Conservation (phyloP, 345 rosid species). For the Lumnitzera racemosa region DNA sequence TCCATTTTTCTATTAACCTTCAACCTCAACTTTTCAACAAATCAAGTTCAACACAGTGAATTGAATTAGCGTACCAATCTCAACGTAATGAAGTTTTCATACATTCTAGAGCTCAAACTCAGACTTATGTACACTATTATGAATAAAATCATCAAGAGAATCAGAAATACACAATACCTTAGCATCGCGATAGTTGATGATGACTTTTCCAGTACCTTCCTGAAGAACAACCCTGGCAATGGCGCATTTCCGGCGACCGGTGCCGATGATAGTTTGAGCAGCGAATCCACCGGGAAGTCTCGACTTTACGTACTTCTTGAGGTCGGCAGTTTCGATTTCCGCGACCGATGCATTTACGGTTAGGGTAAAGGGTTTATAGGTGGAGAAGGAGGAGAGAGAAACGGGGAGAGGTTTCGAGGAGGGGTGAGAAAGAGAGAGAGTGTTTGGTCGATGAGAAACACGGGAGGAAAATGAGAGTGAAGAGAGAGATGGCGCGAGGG, state of each 20-base stretch:
- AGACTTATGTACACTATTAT: background rate
- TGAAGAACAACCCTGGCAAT: slow-evolving; percentile 89
- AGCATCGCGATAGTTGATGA: slow-evolving; percentile 84
- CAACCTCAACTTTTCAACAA: too few relatives aligned
- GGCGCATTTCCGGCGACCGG: slow-evolving; percentile 89
- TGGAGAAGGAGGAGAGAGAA: slow-evolving; percentile 22
- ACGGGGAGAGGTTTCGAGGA: slow-evolving; percentile 16
- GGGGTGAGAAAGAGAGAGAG: slow-evolving; percentile 25
- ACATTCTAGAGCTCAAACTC: too few relatives aligned
- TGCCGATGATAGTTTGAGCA: slow-evolving; percentile 76
- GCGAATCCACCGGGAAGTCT: slow-evolving; percentile 92
- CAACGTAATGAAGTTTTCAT: too few relatives aligned
- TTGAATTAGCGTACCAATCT: too few relatives aligned
- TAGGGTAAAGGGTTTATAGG: slow-evolving; percentile 27
- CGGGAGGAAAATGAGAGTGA: slow-evolving; percentile 80
- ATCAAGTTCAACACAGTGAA: too few relatives aligned
- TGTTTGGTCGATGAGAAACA: slow-evolving; percentile 40
- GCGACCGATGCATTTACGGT: slow-evolving; percentile 49
- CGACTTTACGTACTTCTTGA: slow-evolving; percentile 71
- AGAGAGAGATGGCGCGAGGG: slow-evolving; percentile 55
- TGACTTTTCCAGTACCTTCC: slow-evolving; percentile 81
- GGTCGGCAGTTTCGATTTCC: slow-evolving; percentile 39
- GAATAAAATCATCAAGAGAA: background rate
- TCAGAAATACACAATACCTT: slow-evolving; percentile 29
- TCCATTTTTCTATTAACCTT: too few relatives aligned